Base-by-base conservation (phyloP, 2,329 filamentous ascomycete species). In the Acrocalymma vagum region DNA sequence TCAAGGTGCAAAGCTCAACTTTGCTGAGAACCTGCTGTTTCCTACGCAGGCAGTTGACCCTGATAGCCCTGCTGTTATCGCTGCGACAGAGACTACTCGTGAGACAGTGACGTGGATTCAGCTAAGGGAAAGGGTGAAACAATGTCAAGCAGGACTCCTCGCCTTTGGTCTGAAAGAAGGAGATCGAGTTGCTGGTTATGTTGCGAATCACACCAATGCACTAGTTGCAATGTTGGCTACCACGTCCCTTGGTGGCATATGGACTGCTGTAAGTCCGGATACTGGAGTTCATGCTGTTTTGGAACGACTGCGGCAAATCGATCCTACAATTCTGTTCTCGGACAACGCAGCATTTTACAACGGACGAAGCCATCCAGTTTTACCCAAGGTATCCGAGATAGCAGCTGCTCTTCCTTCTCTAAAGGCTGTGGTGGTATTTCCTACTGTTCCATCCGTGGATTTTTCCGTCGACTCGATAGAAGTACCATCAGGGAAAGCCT, bases 281-380 rank as follows among this genome's bases (percentile, higher is more conserved):
- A 96, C 87, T 11, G 93, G 93, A 9, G 89, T 95, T 2, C 90
- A 89, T 58, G 93, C 92, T 11, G 92, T 97, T 1, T 74, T 97
- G 17, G 94, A 97, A 65, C 82, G 94, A 6, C 73, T 97, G 46
- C 80, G 81, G 29, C 94, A 97, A 73, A 94, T 97, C 53, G 82
- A 86, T 46, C 93, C 94, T 4, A 84, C 82, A 44, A 72, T 95
- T 1, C 74, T 97, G 3, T 95, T 96, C 61, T 85, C 88, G 1
- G 93, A 96, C 66, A 94, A 95, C 57, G 90, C 87, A 9, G 86
- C 87, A 6, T 80, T 91, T 38, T 97, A 97, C 71, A 97, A 97
- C 66, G 91, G 90, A 48, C 94, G 94, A 71, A 80, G 85, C 24
- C 94, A 95, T 78, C 81, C 87, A n/a, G 86, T 88, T 48, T 79